Evolutionary conservation across 208 protist species (phyloP), one percentile per base, ranked within the genome.

Genomic region (Wallacemonas rigidus): DNA sequence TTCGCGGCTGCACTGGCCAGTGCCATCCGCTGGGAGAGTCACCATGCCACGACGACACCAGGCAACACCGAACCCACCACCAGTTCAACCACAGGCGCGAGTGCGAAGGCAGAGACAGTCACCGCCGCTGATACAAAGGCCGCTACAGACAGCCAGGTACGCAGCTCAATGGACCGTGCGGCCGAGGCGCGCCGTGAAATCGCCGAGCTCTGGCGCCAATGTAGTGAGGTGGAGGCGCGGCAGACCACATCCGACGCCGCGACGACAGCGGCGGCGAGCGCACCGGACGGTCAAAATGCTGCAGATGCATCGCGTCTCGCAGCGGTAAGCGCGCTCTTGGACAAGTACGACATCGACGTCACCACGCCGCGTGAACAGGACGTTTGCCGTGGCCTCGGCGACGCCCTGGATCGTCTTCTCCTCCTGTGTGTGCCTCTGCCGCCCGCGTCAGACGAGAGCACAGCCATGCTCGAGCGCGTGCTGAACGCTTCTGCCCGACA

Each of bases 351-450:
- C 44, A 55, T 97, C 2, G 81, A 85, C 64, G 58, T 79, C 2
- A 69, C 76, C 15, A 90, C 87, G 14, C 80, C 90, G 38, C 81
- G 85, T 1, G 89, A 94, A 63, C 86, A 83, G 41, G 89, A 97
- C 69, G 82, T 95, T 11, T 89, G 82, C 67, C 79, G 86, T 11
- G 87, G 88, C 0, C 77, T 97, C 8, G 93, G 93, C 14, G 93
- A 97, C 48, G 90, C 93, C 0, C 75, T 95, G 62, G 90, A 97
- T 67, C 88, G 89, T 12, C 77, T 97, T 39, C 71, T 97, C 48
- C 76, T 97, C 12, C 75, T 97, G 15, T 93, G 86, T 62, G 79
- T 97, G 9, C 90, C 90, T 26, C 80, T 94, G 45, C 54, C 67
- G 15, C 40, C 70, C n/a, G 65, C 69, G 17, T 43, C 47, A 11